Base-by-base conservation (phyloP, 192 early-diverging fungal genomes). In the Lobosporangium transversale region DNA sequence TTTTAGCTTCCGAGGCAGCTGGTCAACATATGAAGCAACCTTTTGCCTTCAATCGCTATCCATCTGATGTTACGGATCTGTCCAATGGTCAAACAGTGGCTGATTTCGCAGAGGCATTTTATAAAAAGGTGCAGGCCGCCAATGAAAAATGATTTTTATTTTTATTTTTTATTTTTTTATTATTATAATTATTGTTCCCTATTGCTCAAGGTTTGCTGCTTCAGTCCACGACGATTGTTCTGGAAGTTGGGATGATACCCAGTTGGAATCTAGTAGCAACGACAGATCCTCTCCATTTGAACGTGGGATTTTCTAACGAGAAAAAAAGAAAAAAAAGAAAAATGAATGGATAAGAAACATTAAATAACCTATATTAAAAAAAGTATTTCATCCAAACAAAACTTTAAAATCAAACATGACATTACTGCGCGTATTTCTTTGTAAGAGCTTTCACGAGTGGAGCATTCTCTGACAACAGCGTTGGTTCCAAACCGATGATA, bases 401-500 rank as follows among this genome's bases (percentile, higher is more conserved):
- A 40, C 37, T 14, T 40, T 7, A 40, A 40, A 7, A 40, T 40
- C 37, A 40, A 40, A 52, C 7, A n/a, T 0, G 21, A 18, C 58
- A 68, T 68, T 87, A 93, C 91, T 29, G 78, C 58, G 44, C 70
- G 79, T 27, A 89, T 82, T 18, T 85, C 83, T 11, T 83, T 68
- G 53, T 91, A 94, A 21, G 81, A 78, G n/a, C 59, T 71, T 71
- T 95, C 93, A 50, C 88, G 80, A 7, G 83, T 81, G 27, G 88
- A 85, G 58, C 87, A 92, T 85, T 97, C 94, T 26, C 91, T 82
- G 37, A 90, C 35, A 11, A 97, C 23, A 47, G 68, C 55, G 2
- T 79, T 33, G 35, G 85, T 83, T 3, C 89, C 92, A 79, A 98
- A 98, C 49, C 88, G 88, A 80, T 97, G 94, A 80, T 95, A 95